Evolutionary conservation across 495 filamentous ascomycete genomes (phyloP), one percentile per base, ranked within the genome.

Genomic region (Daldinia vernicosa): DNA sequence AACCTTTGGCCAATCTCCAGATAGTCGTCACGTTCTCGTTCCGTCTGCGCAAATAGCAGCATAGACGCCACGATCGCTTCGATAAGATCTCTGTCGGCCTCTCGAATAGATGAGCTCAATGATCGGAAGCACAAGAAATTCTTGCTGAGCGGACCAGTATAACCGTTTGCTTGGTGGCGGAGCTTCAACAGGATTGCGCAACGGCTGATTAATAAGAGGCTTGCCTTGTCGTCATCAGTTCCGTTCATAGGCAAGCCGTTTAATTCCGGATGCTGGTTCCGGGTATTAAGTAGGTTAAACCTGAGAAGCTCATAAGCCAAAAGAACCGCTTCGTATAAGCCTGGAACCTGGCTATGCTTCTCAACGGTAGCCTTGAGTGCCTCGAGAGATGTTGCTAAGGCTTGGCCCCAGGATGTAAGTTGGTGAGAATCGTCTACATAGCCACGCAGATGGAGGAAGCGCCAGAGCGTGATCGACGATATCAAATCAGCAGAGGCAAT

Each of bases 111-210:
- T 7, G 89, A 89, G 40, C 91, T 89, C 66, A 98, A 83, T 0
- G 93, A 93, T 66, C 93, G 92, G 81, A 93, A 98, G 30, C 89
- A 91, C 11, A 98, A 85, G 47, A 98, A 84, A 72, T 95, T 92
- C 75, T 94, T 89, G 83, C 92, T 97, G 1, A 99, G 84, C 0
- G 95, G 95, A 1, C 95, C 95, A 26, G 95, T 98, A 79, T 97
- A 99, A 26, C 96, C 94, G 72, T 94, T 94, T 6, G 85, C 81
- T 69, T 92, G 86, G 76, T 99, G 95, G 32, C 89, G 88, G 26
- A 99, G 82, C 70, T 91, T 91, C 52, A 90, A 88, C 70, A 98
- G 84, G 56, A 90, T 93, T 14, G 94, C 91, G 62, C 95, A 90
- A 43, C 94, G 90, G 63, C 92, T 93, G 66, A 98, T 88, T 32